phyloP scores from a whole-genome alignment of 1,139 yeast species.

The Maudiozyma humilis region DNA sequence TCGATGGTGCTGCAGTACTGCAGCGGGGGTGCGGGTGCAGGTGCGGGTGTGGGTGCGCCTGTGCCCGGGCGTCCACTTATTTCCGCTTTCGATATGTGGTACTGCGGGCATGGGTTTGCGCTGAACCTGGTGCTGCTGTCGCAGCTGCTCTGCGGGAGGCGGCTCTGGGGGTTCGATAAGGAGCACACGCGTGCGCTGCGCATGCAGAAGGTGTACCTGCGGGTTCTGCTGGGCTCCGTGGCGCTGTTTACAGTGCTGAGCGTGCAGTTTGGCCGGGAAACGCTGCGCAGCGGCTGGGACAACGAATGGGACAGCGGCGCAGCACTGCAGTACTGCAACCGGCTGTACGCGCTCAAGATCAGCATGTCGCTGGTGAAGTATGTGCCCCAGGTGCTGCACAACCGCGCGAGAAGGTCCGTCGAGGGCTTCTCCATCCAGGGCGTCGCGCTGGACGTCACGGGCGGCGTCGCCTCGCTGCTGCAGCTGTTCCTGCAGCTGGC shows the following conservation, averaged over 20 bases:
- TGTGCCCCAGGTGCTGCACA: conserved; percentile 52
- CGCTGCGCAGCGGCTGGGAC: conserved; percentile 11
- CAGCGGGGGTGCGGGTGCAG: conserved; percentile 15
- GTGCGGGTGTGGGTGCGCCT: conserved; percentile 14
- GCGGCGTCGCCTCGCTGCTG: conserved; percentile 43
- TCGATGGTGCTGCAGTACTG: conserved; percentile 35
- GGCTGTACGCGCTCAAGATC: conserved; percentile 38
- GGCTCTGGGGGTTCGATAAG: conserved; percentile 31
- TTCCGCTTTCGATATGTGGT: conserved; percentile 37
- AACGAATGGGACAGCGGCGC: conserved; percentile 24
- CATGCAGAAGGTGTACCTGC: conserved; percentile 22
- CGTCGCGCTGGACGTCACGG: conserved; percentile 43
- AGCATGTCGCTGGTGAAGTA: conserved; percentile 50
- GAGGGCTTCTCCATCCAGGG: conserved; percentile 50
- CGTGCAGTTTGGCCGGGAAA: conserved; percentile 12
- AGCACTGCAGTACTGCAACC: conserved; percentile 25
- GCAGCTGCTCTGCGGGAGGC: conserved; percentile 32
- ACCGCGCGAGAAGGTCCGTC: conserved; percentile 46
- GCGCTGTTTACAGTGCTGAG: conserved; percentile 14
- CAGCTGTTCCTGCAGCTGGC: conserved; percentile 36
- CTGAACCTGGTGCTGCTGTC: conserved; percentile 34
- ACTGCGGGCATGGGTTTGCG: conserved; percentile 38
- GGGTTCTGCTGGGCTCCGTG: conserved; percentile 21
- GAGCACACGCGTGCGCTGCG: conserved; percentile 16
- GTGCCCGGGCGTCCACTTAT: conserved; percentile 38